phyloP scores from a whole-genome alignment of 345 rosid species.

The Pistacia integerrima region DNA sequence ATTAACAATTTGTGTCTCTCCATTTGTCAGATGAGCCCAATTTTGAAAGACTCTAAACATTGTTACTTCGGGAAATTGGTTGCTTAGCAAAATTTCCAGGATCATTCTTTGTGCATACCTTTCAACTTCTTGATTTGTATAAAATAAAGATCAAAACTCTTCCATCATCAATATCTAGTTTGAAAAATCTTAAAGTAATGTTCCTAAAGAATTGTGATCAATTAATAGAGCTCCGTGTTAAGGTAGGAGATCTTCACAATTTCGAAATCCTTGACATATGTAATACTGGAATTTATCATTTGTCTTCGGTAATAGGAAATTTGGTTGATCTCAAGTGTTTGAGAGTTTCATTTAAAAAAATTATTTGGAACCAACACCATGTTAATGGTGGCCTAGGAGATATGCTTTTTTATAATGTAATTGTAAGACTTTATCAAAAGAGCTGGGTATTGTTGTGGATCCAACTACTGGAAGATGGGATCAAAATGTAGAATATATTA shows the following conservation, averaged over 20 bases:
- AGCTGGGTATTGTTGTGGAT: constrained; percentile 23
- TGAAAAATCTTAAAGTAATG: constrained; percentile 22
- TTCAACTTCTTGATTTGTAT: constrained; percentile 28
- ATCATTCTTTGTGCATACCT: constrained; percentile 13
- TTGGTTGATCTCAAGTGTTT: constrained; percentile 25
- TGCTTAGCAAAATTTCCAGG: neutral
- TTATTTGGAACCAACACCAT: constrained; percentile 12
- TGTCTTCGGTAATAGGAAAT: constrained; percentile 16
- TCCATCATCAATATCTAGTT: constrained; percentile 20
- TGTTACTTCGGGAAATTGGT: constrained; percentile 14
- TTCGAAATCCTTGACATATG: constrained; percentile 30
- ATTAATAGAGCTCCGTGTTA: constrained; percentile 9
- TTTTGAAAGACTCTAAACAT: constrained; percentile 12
- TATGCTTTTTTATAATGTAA: constrained; percentile 8
- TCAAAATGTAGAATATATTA: neutral
- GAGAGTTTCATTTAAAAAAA: constrained; percentile 18
- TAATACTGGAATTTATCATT: constrained; percentile 12
- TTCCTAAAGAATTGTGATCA: constrained; percentile 20
- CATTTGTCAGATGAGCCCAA: neutral
- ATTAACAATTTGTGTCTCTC: neutral
- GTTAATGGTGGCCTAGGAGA: neutral
- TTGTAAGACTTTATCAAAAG: constrained; percentile 16
- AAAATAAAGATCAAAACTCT: constrained; percentile 3
- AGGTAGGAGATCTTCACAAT: constrained; percentile 4
- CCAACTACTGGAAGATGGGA: constrained; percentile 8